A percentile compares a stretch with the other conserved stretches of the same genome.
These are phyloP conservation scores for Calocybe gangraenosa DNA, from an alignment of 768 basidiomycete species.

Conservation along the genomic window DNA sequence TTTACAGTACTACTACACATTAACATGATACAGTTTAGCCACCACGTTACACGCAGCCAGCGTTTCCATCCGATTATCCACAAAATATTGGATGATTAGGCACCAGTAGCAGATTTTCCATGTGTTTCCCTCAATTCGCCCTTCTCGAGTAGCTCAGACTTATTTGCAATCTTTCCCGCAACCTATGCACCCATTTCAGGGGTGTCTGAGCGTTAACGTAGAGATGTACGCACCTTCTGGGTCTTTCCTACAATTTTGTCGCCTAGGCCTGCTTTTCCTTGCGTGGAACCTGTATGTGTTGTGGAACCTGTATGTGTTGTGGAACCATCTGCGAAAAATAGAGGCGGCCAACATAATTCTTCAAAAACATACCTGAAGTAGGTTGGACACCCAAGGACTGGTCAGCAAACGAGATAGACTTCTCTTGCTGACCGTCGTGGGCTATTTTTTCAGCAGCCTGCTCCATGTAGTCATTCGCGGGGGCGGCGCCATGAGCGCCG, in stretches of 20 bases:
- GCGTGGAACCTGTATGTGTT: conserved; percentile 17
- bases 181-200: conserved; percentile 26
- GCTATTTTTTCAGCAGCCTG: conserved; percentile 16
- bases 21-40: too few relatives aligned
- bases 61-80: too few relatives aligned
- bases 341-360: too few relatives aligned
- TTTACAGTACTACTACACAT: too few relatives aligned
- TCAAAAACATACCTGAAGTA: neutral
- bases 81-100: too few relatives aligned
- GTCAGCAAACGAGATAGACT: too few relatives aligned
- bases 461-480: conserved; percentile 38
- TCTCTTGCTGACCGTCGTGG: neutral
- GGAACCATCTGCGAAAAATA: too few relatives aligned
- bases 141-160: conserved; percentile 49
- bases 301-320: conserved; percentile 16
- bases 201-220: neutral
- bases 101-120: conserved; percentile 48
- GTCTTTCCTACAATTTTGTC: conserved; percentile 60
- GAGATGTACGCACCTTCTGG: conserved; percentile 37
- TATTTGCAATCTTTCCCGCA: conserved; percentile 43
- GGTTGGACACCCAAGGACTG: conserved; percentile 5
- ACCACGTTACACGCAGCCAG: too few relatives aligned
- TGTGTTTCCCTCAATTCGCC: conserved; percentile 53
- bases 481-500: conserved; percentile 26
- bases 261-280: conserved; percentile 36